These are phyloP conservation scores for Fusarium sp. DNA, from an alignment of 2,329 filamentous ascomycete genomes.

Conservation along the genomic window DNA sequence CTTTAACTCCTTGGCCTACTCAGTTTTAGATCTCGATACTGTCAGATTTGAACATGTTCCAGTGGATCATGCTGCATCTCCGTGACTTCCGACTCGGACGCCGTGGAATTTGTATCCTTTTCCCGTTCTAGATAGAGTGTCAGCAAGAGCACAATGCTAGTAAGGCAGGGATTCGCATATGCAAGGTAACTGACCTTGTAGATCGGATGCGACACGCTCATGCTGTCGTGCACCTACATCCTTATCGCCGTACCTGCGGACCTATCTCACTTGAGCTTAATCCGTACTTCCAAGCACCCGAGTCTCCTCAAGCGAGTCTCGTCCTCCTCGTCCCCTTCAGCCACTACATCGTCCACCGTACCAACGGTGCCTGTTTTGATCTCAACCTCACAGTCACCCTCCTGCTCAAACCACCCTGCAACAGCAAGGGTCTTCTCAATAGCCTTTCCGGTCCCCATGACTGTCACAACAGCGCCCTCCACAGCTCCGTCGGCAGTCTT, in stretches of 20 bases:
- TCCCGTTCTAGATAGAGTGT: conserved; percentile 1
- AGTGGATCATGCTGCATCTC: conserved; percentile 17
- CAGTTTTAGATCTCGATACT: conserved; percentile 27
- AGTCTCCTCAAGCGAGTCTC: conserved; percentile 60
- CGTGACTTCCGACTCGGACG: conserved; percentile 34
- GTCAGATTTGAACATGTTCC: conserved; percentile 16
- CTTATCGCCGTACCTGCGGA: conserved; percentile 11
- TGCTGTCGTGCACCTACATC: conserved; percentile 6
- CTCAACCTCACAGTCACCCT: conserved; percentile 67
- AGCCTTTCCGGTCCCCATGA: conserved; percentile 74
- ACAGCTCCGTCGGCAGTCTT: conserved; percentile 46
- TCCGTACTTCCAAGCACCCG: conserved; percentile 62
- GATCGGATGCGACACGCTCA: conserved; percentile 7
- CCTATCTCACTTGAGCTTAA: conserved; percentile 57
- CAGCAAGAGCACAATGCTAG: conserved; percentile 16
- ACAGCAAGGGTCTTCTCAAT: conserved; percentile 72
- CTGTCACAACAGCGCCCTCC: conserved; percentile 58
- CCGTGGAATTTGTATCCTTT: conserved; percentile 8
- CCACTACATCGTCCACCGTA: conserved; percentile 75
- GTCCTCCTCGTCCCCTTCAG: conserved; percentile 52
- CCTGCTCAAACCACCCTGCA: conserved; percentile 72
- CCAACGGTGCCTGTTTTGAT: conserved; percentile 71
- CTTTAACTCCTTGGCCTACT: conserved; percentile 13
- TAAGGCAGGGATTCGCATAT: conserved; percentile 10
- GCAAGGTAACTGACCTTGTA: conserved; percentile 22